Evolutionary conservation across 495 filamentous ascomycete genomes (phyloP).

Genomic region (Annulohypoxylon bovei): DNA sequence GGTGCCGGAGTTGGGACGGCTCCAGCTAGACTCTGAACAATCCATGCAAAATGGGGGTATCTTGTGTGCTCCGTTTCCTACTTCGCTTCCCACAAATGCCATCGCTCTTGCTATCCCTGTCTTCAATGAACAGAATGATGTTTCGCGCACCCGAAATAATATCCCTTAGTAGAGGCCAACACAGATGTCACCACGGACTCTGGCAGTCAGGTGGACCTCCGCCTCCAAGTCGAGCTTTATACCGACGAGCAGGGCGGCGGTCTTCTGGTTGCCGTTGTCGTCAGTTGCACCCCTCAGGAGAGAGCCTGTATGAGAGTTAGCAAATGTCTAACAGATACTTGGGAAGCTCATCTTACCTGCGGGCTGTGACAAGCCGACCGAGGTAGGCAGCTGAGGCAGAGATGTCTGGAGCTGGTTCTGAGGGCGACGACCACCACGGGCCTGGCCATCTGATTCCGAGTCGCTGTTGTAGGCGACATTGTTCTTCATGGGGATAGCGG

Average conservation of each 20-base stretch:
- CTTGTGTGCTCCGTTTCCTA: constrained; percentile 27
- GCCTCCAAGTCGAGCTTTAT: constrained; percentile 61
- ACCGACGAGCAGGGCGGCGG: constrained; percentile 55
- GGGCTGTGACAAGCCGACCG: constrained; percentile 49
- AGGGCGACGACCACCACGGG: constrained; percentile 42
- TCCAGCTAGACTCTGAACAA: constrained; percentile 20
- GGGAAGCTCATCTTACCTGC: constrained; percentile 46
- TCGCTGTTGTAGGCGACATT: constrained; percentile 44
- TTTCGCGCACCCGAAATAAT: background rate
- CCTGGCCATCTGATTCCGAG: constrained; percentile 44
- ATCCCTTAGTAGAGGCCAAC: constrained; percentile 45
- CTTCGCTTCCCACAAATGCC: constrained; percentile 24
- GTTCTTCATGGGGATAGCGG: constrained; percentile 44
- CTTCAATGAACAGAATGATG: constrained; percentile 8
- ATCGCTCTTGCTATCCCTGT: constrained; percentile 14
- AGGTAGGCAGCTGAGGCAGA: constrained; percentile 50
- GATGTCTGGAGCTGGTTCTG: constrained; percentile 38
- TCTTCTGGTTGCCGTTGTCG: constrained; percentile 55
- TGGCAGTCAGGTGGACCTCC: constrained; percentile 58
- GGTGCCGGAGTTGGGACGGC: constrained; percentile 16
- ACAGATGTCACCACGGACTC: constrained; percentile 57
- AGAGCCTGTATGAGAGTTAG: constrained; percentile 31
- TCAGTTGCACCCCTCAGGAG: constrained; percentile 55
- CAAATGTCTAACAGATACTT: background rate
- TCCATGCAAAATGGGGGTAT: constrained; percentile 42